Conservation (phyloP, 345 rosid species). For the Moricandia arvensis region DNA sequence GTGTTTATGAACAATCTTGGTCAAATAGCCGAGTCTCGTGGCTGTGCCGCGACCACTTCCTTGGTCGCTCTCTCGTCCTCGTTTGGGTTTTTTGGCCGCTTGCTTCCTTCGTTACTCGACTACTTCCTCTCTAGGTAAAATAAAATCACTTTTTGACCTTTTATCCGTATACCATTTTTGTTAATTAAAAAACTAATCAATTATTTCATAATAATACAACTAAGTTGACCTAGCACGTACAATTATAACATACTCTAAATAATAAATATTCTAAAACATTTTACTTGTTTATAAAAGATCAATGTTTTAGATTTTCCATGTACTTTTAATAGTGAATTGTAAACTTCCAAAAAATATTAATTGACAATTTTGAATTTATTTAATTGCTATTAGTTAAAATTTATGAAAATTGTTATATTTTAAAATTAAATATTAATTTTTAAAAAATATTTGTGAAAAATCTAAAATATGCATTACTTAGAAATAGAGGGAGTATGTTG, state of each 20-base stretch:
- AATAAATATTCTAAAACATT: too few relatives aligned
- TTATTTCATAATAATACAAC: slow-evolving; percentile 12
- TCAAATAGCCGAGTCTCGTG: slow-evolving; percentile 84
- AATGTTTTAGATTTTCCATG: too few relatives aligned
- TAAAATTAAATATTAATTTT: too few relatives aligned
- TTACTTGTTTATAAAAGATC: too few relatives aligned
- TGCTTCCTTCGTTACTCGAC: slow-evolving; percentile 70
- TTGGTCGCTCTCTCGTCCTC: slow-evolving; percentile 80
- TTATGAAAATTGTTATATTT: too few relatives aligned
- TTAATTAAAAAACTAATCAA: slow-evolving; percentile 12
- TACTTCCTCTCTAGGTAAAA: slow-evolving; percentile 61
- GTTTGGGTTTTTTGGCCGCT: slow-evolving; percentile 88
- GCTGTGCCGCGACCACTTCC: slow-evolving; percentile 43
- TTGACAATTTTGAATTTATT: too few relatives aligned
- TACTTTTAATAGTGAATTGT: too few relatives aligned
- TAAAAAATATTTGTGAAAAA: too few relatives aligned
- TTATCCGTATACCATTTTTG: background rate
- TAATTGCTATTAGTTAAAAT: too few relatives aligned
- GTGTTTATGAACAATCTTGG: slow-evolving; percentile 85
- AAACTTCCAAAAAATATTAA: too few relatives aligned
- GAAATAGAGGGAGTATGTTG: too few relatives aligned
- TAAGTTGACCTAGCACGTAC: slow-evolving; percentile 35
- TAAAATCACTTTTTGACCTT: background rate
- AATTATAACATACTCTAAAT: slow-evolving; percentile 19
- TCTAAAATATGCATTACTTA: too few relatives aligned